Evolutionary conservation across 2,329 filamentous ascomycete species (phyloP), one percentile per base, ranked within the genome.

Genomic region (Fusarium penzigii): DNA sequence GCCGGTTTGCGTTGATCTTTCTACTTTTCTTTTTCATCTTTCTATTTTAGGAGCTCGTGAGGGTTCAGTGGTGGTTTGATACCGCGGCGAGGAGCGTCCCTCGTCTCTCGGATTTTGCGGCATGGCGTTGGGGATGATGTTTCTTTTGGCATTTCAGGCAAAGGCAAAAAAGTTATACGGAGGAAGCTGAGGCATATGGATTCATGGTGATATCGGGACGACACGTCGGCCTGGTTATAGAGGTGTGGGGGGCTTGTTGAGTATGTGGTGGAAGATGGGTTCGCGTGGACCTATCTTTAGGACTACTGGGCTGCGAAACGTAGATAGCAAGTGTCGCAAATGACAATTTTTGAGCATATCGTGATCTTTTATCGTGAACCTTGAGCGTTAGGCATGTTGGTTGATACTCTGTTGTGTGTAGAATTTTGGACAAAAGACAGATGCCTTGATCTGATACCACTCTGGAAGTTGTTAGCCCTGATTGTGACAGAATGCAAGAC

Each of bases 61-160:
- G 50, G 52, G 51, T 54, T 53, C 42, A 42, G 49, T 42, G 48
- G 49, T 51, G 46, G 46, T 65, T 63, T 63, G 52, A 59, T 57
- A 55, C 63, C 61, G 62, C 59, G 52, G 51, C 29, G 58, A 63
- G 63, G 52, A 58, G 43, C 42, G n/a, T 41, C 13, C 32, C 32
- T 36, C 39, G 59, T 62, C 63, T 64, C 56, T 62, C 42, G 58
- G 51, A 54, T 60, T 61, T 55, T 55, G 61, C 59, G 58, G 58
- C 61, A 63, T 51, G 63, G 63, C 63, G 63, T 65, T 65, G 58
- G 58, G 56, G 63, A 61, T 63, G 57, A 52, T 57, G 20, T 25
- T 25, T 25, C 20, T 62, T 64, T 58, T 42, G 47, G 47, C 58
- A 39, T 48, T 44, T 45, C 58, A 44, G 17, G 56, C 42, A 52